Evolutionary conservation across 2,329 filamentous ascomycete genomes (phyloP).

Genomic region (Sporothrix globosa): DNA sequence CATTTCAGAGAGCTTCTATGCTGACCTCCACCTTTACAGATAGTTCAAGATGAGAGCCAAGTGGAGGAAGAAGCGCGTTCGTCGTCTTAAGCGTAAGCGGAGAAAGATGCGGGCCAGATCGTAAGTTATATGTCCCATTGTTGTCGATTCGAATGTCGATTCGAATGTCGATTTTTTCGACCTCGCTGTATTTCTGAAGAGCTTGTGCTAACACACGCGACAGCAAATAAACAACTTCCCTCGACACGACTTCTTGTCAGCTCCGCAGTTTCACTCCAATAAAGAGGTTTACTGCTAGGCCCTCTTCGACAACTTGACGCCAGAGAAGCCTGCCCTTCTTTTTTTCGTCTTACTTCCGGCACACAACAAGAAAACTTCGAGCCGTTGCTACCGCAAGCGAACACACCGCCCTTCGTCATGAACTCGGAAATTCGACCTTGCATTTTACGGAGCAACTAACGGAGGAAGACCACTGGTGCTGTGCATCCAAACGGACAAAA

Average conservation of each 20-base stretch:
- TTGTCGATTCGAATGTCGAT: background rate
- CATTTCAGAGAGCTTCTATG: background rate
- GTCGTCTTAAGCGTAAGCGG: slow-evolving; percentile 99
- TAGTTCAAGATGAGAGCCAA: slow-evolving; percentile 82
- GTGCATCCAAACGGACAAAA: slow-evolving; percentile 8
- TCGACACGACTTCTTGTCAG: slow-evolving; percentile 33
- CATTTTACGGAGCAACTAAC: slow-evolving; percentile 22
- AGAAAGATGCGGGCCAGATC: slow-evolving; percentile 99
- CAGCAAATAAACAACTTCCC: slow-evolving; percentile 35
- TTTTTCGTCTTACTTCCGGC: slow-evolving; percentile 26
- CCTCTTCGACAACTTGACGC: slow-evolving; percentile 16
- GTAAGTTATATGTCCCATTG: slow-evolving; percentile 61
- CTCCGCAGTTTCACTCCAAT: slow-evolving; percentile 29
- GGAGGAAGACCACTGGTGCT: slow-evolving; percentile 7
- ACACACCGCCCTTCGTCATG: slow-evolving; percentile 1
- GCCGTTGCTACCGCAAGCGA: slow-evolving; percentile 23
- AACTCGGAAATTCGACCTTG: slow-evolving; percentile 24
- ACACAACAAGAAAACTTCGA: slow-evolving; percentile 15
- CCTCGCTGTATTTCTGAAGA: background rate
- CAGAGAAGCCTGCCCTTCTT: background rate
- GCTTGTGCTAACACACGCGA: slow-evolving; percentile 20
- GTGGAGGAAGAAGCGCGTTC: slow-evolving; percentile 99
- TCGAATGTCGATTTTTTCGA: background rate
- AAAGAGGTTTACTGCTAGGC: background rate
- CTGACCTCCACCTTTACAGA: slow-evolving; percentile 37